Conservation (phyloP, 2,329 filamentous ascomycete species). For the Penicillium nordicum region DNA sequence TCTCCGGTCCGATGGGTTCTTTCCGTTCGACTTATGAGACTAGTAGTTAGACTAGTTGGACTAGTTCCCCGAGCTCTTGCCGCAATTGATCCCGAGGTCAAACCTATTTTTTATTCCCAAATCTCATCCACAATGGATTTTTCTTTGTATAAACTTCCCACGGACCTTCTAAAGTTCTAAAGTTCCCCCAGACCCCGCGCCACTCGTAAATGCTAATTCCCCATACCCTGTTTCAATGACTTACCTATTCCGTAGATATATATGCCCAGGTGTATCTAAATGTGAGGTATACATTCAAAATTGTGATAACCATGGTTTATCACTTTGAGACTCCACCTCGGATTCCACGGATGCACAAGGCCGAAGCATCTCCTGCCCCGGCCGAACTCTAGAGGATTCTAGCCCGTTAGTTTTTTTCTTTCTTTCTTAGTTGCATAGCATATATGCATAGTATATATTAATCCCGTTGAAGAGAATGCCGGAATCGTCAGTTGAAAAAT, state of each 20-base stretch:
- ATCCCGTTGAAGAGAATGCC: background rate
- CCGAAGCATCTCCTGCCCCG: slow-evolving; percentile 24
- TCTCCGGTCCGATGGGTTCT: background rate
- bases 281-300: background rate
- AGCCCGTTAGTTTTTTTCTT: background rate
- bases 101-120: background rate
- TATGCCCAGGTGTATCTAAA: background rate
- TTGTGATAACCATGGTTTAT: background rate
- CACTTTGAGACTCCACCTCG: slow-evolving; percentile 13
- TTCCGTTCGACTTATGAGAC: background rate
- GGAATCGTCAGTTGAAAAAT: background rate
- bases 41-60: no score
- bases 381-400: slow-evolving; percentile 15
- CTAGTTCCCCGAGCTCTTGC: background rate
- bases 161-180: background rate
- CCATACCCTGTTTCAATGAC: background rate
- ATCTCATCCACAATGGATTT: background rate
- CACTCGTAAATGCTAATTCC: background rate
- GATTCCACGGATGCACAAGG: slow-evolving; percentile 12
- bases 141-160: background rate
- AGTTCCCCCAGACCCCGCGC: background rate
- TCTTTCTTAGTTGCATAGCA: background rate
- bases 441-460: background rate
- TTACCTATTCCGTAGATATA: no score
- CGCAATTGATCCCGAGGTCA: background rate